These are phyloP conservation scores for Diaporthe nobilis DNA, from an alignment of 2,329 filamentous ascomycete genomes.

Conservation along the genomic window DNA sequence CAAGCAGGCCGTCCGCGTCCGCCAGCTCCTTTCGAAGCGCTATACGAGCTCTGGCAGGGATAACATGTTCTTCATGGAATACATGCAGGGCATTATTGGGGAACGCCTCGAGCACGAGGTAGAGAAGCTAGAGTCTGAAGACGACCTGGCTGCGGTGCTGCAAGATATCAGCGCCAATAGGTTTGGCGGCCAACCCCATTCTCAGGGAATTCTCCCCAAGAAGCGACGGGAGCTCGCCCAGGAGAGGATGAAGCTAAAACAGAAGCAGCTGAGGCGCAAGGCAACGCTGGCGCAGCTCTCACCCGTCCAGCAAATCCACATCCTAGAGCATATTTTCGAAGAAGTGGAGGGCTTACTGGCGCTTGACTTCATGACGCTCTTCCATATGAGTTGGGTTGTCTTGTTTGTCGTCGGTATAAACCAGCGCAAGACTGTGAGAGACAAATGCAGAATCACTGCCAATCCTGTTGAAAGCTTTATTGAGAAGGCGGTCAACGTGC, in stretches of 20 bases:
- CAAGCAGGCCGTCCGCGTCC: constrained; percentile 33
- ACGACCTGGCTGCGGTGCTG: not conserved
- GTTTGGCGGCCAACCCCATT: not conserved
- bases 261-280: constrained; percentile 34
- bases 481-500: not conserved
- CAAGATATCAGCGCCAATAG: not conserved
- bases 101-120: constrained; percentile 23
- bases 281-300: constrained; percentile 43
- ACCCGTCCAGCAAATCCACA: constrained; percentile 45
- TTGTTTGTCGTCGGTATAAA: constrained; percentile 38
- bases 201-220: not conserved
- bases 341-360: constrained; percentile 45
- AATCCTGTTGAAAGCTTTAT: too few species aligned
- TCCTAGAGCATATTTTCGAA: constrained; percentile 45
- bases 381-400: constrained; percentile 42
- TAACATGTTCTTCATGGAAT: constrained; percentile 36
- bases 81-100: constrained; percentile 34
- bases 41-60: constrained; percentile 35
- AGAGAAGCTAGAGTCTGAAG: not conserved
- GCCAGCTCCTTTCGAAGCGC: constrained; percentile 34
- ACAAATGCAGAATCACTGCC: not conserved
- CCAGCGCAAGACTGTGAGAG: constrained; percentile 20
- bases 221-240: not conserved
- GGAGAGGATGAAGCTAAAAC: not conserved
- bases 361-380: constrained; percentile 47